Evolutionary conservation across 2,329 filamentous ascomycete genomes (phyloP).

Genomic region (Colletotrichum tofieldiae): DNA sequence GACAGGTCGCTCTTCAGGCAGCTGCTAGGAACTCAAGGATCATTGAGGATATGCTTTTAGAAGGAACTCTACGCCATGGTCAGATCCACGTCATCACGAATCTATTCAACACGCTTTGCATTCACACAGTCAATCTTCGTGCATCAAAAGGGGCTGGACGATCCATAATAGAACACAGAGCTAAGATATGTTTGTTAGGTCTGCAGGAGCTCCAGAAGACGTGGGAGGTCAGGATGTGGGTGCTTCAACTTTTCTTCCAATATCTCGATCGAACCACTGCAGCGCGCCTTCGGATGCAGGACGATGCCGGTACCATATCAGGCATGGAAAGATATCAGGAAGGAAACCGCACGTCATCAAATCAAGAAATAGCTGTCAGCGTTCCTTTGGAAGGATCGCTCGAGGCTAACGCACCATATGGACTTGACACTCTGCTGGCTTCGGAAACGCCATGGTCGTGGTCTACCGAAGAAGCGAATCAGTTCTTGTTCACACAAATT

Average conservation of each 20-base stretch:
- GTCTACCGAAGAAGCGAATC: slow-evolving; percentile 43
- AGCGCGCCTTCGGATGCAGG: slow-evolving; percentile 49
- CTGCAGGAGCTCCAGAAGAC: slow-evolving; percentile 64
- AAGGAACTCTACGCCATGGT: slow-evolving; percentile 59
- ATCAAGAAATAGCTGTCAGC: neutral
- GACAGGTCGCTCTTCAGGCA: slow-evolving; percentile 60
- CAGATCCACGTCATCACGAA: slow-evolving; percentile 65
- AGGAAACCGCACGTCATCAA: neutral
- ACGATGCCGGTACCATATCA: slow-evolving; percentile 7
- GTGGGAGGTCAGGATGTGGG: slow-evolving; percentile 66
- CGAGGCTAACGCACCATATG: neutral
- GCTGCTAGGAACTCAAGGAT: slow-evolving; percentile 63
- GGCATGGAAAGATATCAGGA: neutral
- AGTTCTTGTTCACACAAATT: slow-evolving; percentile 45
- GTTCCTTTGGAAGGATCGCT: neutral
- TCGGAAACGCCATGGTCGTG: slow-evolving; percentile 40
- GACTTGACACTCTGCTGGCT: neutral
- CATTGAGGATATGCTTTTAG: slow-evolving; percentile 63
- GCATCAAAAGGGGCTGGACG: slow-evolving; percentile 54
- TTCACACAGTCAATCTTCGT: slow-evolving; percentile 62
- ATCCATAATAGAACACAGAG: slow-evolving; percentile 63
- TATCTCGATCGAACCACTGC: slow-evolving; percentile 63
- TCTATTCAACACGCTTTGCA: slow-evolving; percentile 63
- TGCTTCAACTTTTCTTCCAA: slow-evolving; percentile 64
- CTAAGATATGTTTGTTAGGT: slow-evolving; percentile 63